Evolutionary conservation across 805 yeast genomes (phyloP).

Genomic region (Grigorovia jiainica): DNA sequence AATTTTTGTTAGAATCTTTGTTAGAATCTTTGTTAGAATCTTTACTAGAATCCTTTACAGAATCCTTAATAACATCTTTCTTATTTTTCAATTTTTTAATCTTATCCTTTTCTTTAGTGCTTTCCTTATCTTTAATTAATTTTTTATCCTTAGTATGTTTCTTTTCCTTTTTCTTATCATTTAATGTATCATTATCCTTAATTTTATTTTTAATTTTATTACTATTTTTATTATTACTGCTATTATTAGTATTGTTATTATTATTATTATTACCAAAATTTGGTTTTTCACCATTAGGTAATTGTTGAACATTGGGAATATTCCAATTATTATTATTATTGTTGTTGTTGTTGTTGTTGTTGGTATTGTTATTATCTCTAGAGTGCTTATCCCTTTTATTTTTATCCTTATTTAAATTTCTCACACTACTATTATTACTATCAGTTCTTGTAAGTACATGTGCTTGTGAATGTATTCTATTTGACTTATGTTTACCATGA

Average conservation of each 20-base stretch:
- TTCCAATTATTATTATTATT: not conserved
- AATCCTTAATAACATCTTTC: no score
- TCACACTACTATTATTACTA: not conserved
- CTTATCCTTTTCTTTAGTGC: no score
- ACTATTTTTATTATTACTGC: not conserved
- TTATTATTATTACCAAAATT: constrained; percentile 19
- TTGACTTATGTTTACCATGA: constrained; percentile 18
- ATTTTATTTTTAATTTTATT: constrained; percentile 1
- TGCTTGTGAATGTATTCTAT: constrained; percentile 3
- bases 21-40: no score
- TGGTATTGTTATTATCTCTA: constrained; percentile 1
- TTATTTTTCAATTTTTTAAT: no score
- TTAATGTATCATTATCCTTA: no score
- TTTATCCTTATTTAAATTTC: no score
- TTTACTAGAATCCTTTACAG: no score
- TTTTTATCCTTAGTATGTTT: no score
- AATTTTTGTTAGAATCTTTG: no score
- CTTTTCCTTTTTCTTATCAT: no score
- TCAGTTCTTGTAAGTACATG: not conserved
- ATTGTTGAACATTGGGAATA: constrained; percentile 20
- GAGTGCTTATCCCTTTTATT: constrained; percentile 2
- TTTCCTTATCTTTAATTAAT: no score
- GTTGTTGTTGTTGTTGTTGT: not conserved
- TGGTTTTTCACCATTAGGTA: constrained; percentile 28
- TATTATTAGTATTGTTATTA: not conserved